Base-by-base conservation (phyloP, 208 protist genomes). In the Angomonas desouzai region DNA sequence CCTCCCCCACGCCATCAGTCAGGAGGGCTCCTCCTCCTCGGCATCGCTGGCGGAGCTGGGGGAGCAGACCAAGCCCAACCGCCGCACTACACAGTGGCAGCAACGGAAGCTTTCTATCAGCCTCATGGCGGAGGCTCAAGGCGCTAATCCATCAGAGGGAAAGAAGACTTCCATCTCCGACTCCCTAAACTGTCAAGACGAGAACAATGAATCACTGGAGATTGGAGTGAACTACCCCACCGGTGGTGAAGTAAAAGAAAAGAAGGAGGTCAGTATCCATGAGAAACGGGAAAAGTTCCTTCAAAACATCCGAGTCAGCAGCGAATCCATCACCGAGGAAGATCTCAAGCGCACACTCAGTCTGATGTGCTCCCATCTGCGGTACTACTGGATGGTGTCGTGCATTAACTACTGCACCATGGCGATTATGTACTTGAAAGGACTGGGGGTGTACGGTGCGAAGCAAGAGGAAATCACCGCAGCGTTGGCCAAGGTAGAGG, bases 321-420 rank as follows among this genome's bases (percentile, higher is more conserved):
- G n/a, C 45, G 45, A 57, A 6, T 57, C 29, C 29, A 38, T 67
- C 36, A 55, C 62, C 61, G 38, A 55, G 13, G 61, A 65, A 11
- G 45, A 49, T 6, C 45, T 57, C 38, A 48, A 38, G n/a, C n/a
- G 43, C 23, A 59, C 38, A 13, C 16, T 68, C 28, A 43, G 25
- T 29, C 63, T 59, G 22, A 40, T 57, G 4, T 25, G 22, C 38
- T 30, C 56, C 16, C 43, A 68, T 13, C 49, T 68, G 51, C 63
- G 53, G 11, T 57, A 57, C 55, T 68, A 47, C 49, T 68, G 53
- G 53, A 59, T 61, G n/a, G 53, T 51, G 20, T 49, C 56, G 9
- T 55, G 48, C 28, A 25, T 61, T 10, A 68, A 68, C 55, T 68
- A 68, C 63, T 55, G 29, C 53, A 43, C 49, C 45, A 6, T 61